Base-by-base conservation (phyloP, 345 rosid species). In the Raphanus sativus region DNA sequence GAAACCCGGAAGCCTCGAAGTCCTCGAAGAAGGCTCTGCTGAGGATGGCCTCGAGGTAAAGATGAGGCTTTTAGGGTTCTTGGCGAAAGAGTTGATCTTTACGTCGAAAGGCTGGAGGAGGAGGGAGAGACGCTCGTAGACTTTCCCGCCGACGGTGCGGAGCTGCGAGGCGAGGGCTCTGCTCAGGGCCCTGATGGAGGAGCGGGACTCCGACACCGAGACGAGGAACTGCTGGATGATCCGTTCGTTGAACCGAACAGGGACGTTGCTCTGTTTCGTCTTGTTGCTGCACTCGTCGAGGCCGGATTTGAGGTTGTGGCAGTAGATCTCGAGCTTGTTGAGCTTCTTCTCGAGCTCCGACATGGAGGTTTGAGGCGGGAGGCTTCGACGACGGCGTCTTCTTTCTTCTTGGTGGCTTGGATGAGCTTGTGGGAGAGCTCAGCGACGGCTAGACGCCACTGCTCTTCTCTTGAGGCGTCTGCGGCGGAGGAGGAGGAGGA, bases 281-380 rank as follows among this genome's bases (percentile, higher is more conserved):
- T 81, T 86, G 69, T 48, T 48, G 17, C 55, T 85, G 28, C 91
- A 88, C 34, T 89, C 93, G 2, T 92, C 99, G 1, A 95, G 89
- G 0, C 92, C 93, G 0, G 90, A 89, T 73, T 91, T 95, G 77
- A 95, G 85, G 64, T 85, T 82, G 62, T 86, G 94, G 63, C 98
- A 92, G 52, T 89, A 89, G 70, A 89, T 82, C 77, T 95, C 98
- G 34, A 95, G 98, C 78, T 86, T 89, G 78, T 86, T 88, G 55
- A 95, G 97, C 78, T 95, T 95, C 80, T 89, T 92, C 85, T 95
- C 99, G 12, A 95, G 94, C 80, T 95, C 98, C 42, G 87, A 69
- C 96, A 92, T 91, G 42, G 99, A 87, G 17, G 87, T 67, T 91
- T 95, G 17, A 95, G 82, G 77, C 86, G 87, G 1, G 94, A 89